These are phyloP conservation scores for Diaporthe longicolla DNA, from an alignment of 2,329 filamentous ascomycete species.

Conservation along the genomic window DNA sequence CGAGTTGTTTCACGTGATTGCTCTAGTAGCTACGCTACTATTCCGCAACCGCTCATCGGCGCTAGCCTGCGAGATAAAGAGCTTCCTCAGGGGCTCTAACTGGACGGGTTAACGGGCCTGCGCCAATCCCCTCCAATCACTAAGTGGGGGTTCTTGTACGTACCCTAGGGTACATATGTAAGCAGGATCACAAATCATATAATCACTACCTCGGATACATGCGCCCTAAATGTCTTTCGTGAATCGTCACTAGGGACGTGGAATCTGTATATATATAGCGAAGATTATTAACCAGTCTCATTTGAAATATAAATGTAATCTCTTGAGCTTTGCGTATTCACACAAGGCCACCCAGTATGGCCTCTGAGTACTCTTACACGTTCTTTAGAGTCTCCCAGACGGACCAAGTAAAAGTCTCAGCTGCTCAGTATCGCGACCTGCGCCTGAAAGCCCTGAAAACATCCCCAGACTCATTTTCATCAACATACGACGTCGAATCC, in stretches of 20 bases:
- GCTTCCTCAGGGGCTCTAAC: neutral
- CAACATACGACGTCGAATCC: neutral
- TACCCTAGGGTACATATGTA: no score
- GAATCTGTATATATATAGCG: neutral
- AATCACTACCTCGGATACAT: neutral
- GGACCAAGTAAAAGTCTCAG: neutral
- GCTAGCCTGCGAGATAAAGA: no score
- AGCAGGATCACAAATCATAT: conserved; percentile 2
- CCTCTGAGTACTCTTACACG: neutral
- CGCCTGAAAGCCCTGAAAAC: neutral
- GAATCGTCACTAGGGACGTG: neutral
- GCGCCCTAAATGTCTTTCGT: neutral
- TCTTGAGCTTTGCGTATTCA: neutral
- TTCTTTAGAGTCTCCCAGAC: conserved; percentile 6
- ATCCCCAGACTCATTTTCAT: conserved; percentile 1
- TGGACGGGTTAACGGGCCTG: no score
- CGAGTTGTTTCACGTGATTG: no score
- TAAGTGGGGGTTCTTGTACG: neutral
- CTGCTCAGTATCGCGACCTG: conserved; percentile 1
- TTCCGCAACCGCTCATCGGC: no score
- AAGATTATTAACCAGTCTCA: neutral
- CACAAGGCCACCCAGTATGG: neutral
- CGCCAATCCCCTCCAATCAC: neutral
- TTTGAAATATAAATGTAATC: neutral
- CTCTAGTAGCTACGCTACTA: no score